phyloP scores from a whole-genome alignment of 495 filamentous ascomycete species.

The Penicillium parvum region DNA sequence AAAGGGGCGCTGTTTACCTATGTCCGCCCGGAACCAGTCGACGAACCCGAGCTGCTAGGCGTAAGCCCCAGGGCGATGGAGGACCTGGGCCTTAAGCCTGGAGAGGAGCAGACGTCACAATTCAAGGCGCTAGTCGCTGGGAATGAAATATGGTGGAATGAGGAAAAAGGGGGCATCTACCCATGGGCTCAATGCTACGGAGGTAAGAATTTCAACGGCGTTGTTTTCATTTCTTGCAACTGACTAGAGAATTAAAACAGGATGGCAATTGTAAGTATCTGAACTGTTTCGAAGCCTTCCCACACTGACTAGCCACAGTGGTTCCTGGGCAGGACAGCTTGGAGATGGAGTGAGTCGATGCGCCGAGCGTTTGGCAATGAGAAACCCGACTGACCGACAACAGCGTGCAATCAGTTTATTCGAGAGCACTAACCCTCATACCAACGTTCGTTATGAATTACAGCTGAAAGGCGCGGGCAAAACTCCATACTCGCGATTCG shows the following conservation, averaged over 20 bases:
- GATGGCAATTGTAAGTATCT: slow-evolving; percentile 52
- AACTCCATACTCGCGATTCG: slow-evolving; percentile 93
- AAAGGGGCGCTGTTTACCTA: slow-evolving; percentile 84
- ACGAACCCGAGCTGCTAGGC: slow-evolving; percentile 72
- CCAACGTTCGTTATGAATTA: slow-evolving; percentile 73
- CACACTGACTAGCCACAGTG: slow-evolving; percentile 31
- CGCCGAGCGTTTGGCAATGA: not conserved
- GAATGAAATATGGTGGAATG: slow-evolving; percentile 62
- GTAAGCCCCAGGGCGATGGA: slow-evolving; percentile 71
- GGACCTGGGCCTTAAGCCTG: slow-evolving; percentile 67
- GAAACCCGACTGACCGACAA: slow-evolving; percentile 1
- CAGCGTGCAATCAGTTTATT: slow-evolving; percentile 85
- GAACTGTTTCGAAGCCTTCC: not conserved
- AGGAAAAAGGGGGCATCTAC: slow-evolving; percentile 68
- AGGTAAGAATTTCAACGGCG: slow-evolving; percentile 39
- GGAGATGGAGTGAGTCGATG: slow-evolving; percentile 64
- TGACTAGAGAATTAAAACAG: slow-evolving; percentile 21
- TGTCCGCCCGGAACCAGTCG: slow-evolving; percentile 69
- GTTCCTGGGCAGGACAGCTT: slow-evolving; percentile 91
- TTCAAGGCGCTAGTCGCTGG: slow-evolving; percentile 76
- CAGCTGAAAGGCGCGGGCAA: slow-evolving; percentile 91
- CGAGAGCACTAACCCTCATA: slow-evolving; percentile 74
- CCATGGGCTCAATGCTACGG: slow-evolving; percentile 99
- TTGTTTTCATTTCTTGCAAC: not conserved
- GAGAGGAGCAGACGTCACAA: slow-evolving; percentile 64